Percentiles rank a stretch among this genome's conserved stretches.
Evolutionary conservation across 305 asterid species (phyloP).

Genomic region (Solanum hybrid): DNA sequence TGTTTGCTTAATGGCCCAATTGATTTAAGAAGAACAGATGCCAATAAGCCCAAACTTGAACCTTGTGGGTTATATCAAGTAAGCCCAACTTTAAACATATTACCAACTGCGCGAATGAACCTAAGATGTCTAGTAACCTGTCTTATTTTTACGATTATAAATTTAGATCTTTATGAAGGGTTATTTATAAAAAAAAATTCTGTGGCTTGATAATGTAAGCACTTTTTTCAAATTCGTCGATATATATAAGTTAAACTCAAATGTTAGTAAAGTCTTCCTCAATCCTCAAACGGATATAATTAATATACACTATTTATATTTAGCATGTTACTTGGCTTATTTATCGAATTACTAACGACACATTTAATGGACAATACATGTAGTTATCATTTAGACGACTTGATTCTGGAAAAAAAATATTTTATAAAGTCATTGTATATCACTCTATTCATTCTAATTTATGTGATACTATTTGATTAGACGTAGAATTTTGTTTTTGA

Average conservation of each 20-base stretch:
- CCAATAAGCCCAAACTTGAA: neutral
- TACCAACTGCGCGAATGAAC: neutral
- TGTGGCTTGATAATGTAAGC: neutral
- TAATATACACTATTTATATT: neutral
- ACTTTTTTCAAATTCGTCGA: accelerated
- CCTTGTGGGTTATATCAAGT: neutral
- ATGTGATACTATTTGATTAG: neutral
- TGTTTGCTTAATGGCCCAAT: neutral
- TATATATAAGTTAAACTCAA: neutral
- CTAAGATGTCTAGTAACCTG: neutral
- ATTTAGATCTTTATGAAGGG: neutral
- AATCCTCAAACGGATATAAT: neutral
- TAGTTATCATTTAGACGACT: neutral
- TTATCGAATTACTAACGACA: neutral
- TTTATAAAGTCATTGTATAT: neutral
- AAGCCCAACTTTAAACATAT: neutral
- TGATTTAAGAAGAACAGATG: neutral
- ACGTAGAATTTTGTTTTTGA: neutral
- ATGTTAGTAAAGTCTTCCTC: neutral
- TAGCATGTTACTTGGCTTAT: neutral
- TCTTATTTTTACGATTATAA: neutral
- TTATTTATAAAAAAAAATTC: neutral
- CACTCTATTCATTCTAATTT: neutral
- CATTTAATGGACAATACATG: neutral
- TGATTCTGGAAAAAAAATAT: neutral